Conservation (phyloP, 768 basidiomycete species). For the Suillus plorans region DNA sequence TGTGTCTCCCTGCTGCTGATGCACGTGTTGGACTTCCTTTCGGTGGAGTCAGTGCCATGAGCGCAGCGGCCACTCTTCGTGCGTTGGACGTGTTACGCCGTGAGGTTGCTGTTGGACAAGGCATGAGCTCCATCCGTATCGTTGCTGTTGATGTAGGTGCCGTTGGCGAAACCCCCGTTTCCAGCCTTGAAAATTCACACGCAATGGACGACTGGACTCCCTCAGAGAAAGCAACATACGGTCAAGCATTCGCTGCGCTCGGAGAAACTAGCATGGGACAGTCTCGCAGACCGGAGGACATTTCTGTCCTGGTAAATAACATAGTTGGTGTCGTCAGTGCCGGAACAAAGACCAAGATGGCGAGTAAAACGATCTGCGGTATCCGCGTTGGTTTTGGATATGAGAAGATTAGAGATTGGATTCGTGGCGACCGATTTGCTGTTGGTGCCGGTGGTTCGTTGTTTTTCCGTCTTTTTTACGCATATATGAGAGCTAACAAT, state of each 20-base stretch:
- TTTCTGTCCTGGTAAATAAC: slow-evolving; percentile 56
- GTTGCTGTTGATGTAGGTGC: slow-evolving; percentile 74
- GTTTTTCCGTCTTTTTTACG: neutral
- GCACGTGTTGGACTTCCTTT: slow-evolving; percentile 76
- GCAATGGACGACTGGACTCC: slow-evolving; percentile 73
- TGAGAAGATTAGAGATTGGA: slow-evolving; percentile 49
- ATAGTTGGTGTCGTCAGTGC: slow-evolving; percentile 60
- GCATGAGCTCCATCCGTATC: slow-evolving; percentile 53
- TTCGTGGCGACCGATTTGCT: slow-evolving; percentile 66
- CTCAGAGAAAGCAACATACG: slow-evolving; percentile 72
- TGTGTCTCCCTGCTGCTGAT: slow-evolving; percentile 75
- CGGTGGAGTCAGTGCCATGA: slow-evolving; percentile 65
- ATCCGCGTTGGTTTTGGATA: slow-evolving; percentile 42
- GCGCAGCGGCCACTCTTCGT: slow-evolving; percentile 68
- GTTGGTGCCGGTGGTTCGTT: slow-evolving; percentile 78
- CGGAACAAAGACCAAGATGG: slow-evolving; percentile 41
- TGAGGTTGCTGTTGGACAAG: slow-evolving; percentile 68
- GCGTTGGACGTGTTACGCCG: slow-evolving; percentile 72
- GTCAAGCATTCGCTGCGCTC: slow-evolving; percentile 60
- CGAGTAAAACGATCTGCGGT: slow-evolving; percentile 42
- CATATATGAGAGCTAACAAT: slow-evolving; percentile 12
- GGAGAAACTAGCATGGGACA: slow-evolving; percentile 34
- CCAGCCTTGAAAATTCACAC: slow-evolving; percentile 37
- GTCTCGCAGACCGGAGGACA: slow-evolving; percentile 54
- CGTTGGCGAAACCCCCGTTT: slow-evolving; percentile 30